phyloP scores from a whole-genome alignment of 2,329 filamentous ascomycete species.

The Thielaviopsis populi region DNA sequence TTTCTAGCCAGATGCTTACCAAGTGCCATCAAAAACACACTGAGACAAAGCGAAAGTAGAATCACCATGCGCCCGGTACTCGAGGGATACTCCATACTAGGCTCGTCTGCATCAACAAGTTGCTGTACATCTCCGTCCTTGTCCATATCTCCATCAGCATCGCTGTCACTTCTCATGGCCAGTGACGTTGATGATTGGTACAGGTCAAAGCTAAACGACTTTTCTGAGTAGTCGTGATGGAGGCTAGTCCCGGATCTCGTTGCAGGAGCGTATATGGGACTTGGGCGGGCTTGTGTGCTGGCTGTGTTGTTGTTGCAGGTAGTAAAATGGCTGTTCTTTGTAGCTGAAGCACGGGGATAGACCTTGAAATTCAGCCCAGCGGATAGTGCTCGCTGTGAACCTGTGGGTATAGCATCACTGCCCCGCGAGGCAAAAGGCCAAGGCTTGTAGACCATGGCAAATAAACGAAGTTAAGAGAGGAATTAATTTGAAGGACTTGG shows the following conservation, averaged over 20 bases:
- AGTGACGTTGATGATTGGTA: not conserved
- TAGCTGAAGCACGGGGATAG: not conserved
- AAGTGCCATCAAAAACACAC: constrained; percentile 29
- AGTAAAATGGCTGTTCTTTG: not conserved
- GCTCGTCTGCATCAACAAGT: not conserved
- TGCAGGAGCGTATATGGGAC: not conserved
- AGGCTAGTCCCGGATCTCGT: not conserved
- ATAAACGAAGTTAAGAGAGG: not conserved
- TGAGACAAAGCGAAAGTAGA: constrained; percentile 22
- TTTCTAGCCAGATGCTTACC: constrained; percentile 19
- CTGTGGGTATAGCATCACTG: not conserved
- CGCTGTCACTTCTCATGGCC: not conserved
- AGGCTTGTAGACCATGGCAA: not conserved
- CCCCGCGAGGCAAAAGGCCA: not conserved
- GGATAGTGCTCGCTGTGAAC: not conserved
- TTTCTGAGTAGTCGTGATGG: not conserved
- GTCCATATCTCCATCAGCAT: not conserved
- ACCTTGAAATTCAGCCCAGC: not conserved
- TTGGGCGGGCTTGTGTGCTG: not conserved
- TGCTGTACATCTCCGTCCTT: not conserved
- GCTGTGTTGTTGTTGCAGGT: not conserved
- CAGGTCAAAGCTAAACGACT: not conserved
- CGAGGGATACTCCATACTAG: not conserved
- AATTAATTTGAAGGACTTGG: not conserved
- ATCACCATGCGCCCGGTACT: constrained; percentile 18